Percentiles rank a stretch among this genome's conserved stretches.
Conservation (phyloP, 106 monocot genomes). For the Allium fistulosum region DNA sequence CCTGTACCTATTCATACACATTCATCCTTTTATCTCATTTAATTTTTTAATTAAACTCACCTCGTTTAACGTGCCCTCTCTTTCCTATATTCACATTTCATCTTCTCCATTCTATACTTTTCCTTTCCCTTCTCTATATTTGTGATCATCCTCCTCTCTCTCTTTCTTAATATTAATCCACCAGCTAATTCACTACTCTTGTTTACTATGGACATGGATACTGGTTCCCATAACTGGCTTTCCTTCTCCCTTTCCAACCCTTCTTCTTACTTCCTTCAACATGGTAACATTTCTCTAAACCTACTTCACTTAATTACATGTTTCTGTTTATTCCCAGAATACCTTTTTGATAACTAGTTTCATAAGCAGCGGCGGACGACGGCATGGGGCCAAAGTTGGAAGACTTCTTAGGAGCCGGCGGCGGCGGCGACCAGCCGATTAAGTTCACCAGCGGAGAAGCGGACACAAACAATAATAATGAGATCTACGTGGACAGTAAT, state of each 20-base stretch:
- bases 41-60: background rate
- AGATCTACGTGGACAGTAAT: constrained; percentile 15
- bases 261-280: constrained; percentile 4
- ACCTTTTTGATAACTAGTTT: background rate
- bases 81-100: background rate
- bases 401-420: constrained; percentile 30
- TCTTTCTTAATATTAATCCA: background rate
- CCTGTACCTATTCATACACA: background rate
- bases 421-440: background rate
- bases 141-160: constrained; percentile 1
- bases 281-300: constrained; percentile 31
- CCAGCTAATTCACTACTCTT: background rate
- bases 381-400: constrained; percentile 42
- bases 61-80: constrained; percentile 12
- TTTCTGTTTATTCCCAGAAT: constrained; percentile 11
- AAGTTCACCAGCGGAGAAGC: too few species aligned
- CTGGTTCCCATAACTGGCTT: constrained; percentile 12
- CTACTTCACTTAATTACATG: constrained; percentile 17
- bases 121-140: constrained; percentile 27
- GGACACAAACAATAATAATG: background rate
- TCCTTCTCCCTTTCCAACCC: constrained; percentile 5
- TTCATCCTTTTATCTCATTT: background rate
- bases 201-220: constrained; percentile 7
- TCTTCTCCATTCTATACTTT: background rate
- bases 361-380: constrained; percentile 7